A percentile compares a stretch with the other conserved stretches of the same genome.
Evolutionary conservation across 139 green algal genomes (phyloP).

Genomic region (Astrephomene gubernaculifera): DNA sequence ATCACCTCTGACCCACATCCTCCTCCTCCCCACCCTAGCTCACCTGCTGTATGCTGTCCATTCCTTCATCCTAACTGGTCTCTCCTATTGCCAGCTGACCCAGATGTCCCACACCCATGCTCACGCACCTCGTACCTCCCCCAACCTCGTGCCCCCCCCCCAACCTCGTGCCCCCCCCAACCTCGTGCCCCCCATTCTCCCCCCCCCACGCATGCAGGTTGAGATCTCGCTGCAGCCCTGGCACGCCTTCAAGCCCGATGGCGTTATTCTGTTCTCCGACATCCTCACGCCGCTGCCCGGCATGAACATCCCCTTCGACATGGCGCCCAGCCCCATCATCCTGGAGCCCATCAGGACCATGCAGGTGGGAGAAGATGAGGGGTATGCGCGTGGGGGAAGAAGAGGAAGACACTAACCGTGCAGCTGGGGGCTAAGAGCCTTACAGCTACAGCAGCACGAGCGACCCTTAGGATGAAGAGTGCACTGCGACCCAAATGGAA

Average conservation of each 20-base stretch:
- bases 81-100: too few relatives aligned
- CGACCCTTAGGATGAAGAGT: too few relatives aligned
- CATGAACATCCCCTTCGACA: constrained; percentile 98
- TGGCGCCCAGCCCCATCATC: constrained; percentile 89
- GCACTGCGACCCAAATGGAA: too few relatives aligned
- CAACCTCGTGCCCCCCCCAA: background rate
- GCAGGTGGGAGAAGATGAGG: constrained; percentile 58
- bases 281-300: constrained; percentile 92
- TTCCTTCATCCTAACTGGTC: too few relatives aligned
- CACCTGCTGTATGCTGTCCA: too few relatives aligned
- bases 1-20: too few relatives aligned
- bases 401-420: too few relatives aligned
- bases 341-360: constrained; percentile 91
- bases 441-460: too few relatives aligned
- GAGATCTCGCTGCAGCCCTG: constrained; percentile 95
- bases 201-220: too few relatives aligned
- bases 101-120: too few relatives aligned
- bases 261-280: constrained; percentile 96
- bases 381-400: background rate
- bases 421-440: too few relatives aligned
- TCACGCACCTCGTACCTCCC: background rate
- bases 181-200: background rate
- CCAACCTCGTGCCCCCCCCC: background rate
- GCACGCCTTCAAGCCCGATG: constrained; percentile 93
- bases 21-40: too few relatives aligned